Base-by-base conservation (phyloP, 2,329 filamentous ascomycete genomes). In the Lachnellula willkommii region DNA sequence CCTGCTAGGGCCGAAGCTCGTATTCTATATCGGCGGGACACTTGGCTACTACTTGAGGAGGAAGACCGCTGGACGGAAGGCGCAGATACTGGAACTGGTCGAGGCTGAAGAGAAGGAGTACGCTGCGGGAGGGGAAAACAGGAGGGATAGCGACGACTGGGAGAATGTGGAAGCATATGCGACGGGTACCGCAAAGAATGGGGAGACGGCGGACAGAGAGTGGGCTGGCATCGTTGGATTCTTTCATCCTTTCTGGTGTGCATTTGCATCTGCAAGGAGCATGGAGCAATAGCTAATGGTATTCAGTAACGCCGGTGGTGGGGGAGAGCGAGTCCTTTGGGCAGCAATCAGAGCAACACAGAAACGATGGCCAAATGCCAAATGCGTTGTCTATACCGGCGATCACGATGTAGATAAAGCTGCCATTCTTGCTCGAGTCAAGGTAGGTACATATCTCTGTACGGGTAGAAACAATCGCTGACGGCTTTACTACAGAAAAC, bases 291-390 rank as follows among this genome's bases (percentile, higher is more conserved):
- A 14, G 24, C 59, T 66, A 47, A 65, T 22, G 9, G 35, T 12
- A 39, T 11, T 46, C 51, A 94, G 89, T 73, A 97, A 99, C 75
- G 94, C 94, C 50, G 94, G 94, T 54, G 94, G 94, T 28, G 94
- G 94, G 58, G 94, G 94, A 60, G 94, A 99, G 74, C 81, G 94
- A 70, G 94, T 99, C 45, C 83, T 99, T 26, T 99, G 95, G 90
- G 93, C 92, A 54, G 94, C 94, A 11, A 89, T 99, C 58, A 84
- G 90, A 58, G 90, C 93, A 42, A 96, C 90, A 2, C 94, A 97
- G 73, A 82, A 85, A 66, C 83, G 87, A 63, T 96, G 90, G 85
- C 94, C 93, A 2, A 87, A 87, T 58, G 90, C 91, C 43, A 88
- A 92, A 67, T 95, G 92, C 66, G 82, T 94, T 14, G 89, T 99